These are phyloP conservation scores for Vicia villosa DNA, from an alignment of 306 rosid species.

Conservation along the genomic window DNA sequence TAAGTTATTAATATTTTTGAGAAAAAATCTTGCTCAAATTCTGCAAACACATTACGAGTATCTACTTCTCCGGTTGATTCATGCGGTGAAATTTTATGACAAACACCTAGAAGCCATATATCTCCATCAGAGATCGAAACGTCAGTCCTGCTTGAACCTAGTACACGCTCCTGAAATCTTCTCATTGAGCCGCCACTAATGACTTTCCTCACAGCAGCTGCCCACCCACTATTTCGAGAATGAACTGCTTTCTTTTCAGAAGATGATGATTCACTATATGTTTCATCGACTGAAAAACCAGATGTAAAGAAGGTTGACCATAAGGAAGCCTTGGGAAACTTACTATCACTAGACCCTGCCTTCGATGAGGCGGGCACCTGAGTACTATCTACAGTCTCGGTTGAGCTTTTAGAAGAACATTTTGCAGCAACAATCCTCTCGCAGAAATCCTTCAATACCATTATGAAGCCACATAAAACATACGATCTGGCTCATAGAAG, in stretches of 20 bases:
- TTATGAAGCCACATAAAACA: slow-evolving; percentile 47
- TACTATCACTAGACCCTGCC: slow-evolving; percentile 56
- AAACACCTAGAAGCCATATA: slow-evolving; percentile 92
- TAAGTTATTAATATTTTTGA: slow-evolving; percentile 89
- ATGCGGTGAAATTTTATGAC: slow-evolving; percentile 61
- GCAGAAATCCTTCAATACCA: slow-evolving; percentile 71
- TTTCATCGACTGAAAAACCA: slow-evolving; percentile 70
- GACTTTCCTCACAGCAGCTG: slow-evolving; percentile 74
- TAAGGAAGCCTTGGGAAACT: slow-evolving; percentile 65
- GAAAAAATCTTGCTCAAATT: slow-evolving; percentile 72
- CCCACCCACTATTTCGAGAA: slow-evolving; percentile 74
- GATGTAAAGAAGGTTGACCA: slow-evolving; percentile 87
- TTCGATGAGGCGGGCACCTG: slow-evolving; percentile 51
- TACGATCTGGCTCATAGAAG: slow-evolving; percentile 58
- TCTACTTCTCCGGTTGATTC: slow-evolving; percentile 56
- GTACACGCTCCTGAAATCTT: slow-evolving; percentile 77
- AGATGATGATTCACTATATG: slow-evolving; percentile 62
- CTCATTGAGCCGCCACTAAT: slow-evolving; percentile 78
- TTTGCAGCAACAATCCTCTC: slow-evolving; percentile 60
- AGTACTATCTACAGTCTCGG: slow-evolving; percentile 54
- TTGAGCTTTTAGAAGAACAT: slow-evolving; percentile 59
- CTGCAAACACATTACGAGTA: slow-evolving; percentile 50
- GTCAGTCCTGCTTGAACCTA: slow-evolving; percentile 73
- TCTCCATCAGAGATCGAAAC: slow-evolving; percentile 75
- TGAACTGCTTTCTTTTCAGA: slow-evolving; percentile 74